Percentiles rank a stretch among this genome's conserved stretches.
Conservation (phyloP, 805 yeast genomes). For the Brettanomyces naardenensis region DNA sequence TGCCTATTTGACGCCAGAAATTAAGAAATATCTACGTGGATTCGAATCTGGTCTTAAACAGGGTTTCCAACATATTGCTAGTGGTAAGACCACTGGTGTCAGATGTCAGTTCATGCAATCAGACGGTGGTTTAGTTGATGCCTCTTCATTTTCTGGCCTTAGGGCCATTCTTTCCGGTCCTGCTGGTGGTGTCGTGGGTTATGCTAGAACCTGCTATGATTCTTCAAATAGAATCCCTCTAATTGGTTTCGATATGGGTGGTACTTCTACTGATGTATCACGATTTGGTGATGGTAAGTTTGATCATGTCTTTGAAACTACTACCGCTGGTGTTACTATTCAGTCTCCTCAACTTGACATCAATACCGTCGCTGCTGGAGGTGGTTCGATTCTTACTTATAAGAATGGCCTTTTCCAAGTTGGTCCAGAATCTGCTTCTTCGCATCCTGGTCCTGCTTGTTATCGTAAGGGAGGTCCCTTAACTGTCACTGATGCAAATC, state of each 20-base stretch:
- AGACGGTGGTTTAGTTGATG: slow-evolving; percentile 90
- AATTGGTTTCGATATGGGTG: slow-evolving; percentile 87
- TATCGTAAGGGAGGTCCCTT: slow-evolving; percentile 79
- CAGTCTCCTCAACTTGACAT: slow-evolving; percentile 82
- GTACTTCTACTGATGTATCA: slow-evolving; percentile 82
- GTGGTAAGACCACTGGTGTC: slow-evolving; percentile 33
- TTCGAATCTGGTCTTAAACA: slow-evolving; percentile 56
- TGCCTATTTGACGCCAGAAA: slow-evolving; percentile 77
- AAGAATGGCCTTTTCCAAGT: slow-evolving; percentile 68
- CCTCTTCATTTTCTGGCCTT: slow-evolving; percentile 76
- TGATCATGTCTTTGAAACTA: slow-evolving; percentile 76
- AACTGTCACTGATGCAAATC: slow-evolving; percentile 80
- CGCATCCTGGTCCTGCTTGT: slow-evolving; percentile 88
- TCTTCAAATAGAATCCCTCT: slow-evolving; percentile 48
- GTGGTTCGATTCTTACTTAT: slow-evolving; percentile 64
- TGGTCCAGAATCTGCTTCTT: slow-evolving; percentile 83
- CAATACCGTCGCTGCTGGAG: slow-evolving; percentile 81
- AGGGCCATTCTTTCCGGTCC: slow-evolving; percentile 91
- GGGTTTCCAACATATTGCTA: slow-evolving; percentile 31
- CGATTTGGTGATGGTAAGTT: slow-evolving; percentile 58
- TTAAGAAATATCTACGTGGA: slow-evolving; percentile 52
- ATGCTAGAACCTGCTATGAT: slow-evolving; percentile 72
- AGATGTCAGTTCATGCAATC: slow-evolving; percentile 87
- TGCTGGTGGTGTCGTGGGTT: slow-evolving; percentile 97
- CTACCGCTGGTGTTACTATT: slow-evolving; percentile 75